These are phyloP conservation scores for Alternaria postmessia DNA, from an alignment of 2,329 filamentous ascomycete species.

Conservation along the genomic window DNA sequence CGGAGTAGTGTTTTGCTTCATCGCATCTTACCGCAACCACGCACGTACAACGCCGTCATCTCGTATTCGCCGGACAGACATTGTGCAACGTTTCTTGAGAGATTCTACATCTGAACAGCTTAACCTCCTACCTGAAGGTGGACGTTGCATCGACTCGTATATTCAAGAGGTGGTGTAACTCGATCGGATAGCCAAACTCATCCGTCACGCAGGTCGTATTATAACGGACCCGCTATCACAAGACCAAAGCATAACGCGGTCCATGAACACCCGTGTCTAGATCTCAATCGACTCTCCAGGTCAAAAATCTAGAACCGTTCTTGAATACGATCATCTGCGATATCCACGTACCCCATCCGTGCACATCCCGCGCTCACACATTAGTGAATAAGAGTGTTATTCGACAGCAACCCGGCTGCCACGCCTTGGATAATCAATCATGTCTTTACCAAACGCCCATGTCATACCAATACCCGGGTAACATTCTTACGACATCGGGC, in stretches of 20 bases:
- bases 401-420: neutral
- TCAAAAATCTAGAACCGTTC: neutral
- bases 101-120: neutral
- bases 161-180: neutral
- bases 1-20: neutral
- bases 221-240: neutral
- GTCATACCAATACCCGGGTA: neutral
- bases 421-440: conserved; percentile 21
- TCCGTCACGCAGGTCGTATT: neutral
- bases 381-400: too few relatives aligned
- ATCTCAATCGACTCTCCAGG: neutral
- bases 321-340: neutral
- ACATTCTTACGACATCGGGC: neutral
- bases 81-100: neutral
- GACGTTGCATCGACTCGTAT: neutral
- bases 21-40: neutral
- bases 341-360: neutral
- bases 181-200: neutral
- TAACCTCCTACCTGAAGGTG: neutral
- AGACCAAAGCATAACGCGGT: neutral
- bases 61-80: neutral
- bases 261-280: neutral
- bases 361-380: neutral
- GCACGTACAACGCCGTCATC: neutral
- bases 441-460: conserved; percentile 22